These are phyloP conservation scores for Houttuynia cordata DNA, from an alignment of 164 flowering plant species.

Conservation along the genomic window DNA sequence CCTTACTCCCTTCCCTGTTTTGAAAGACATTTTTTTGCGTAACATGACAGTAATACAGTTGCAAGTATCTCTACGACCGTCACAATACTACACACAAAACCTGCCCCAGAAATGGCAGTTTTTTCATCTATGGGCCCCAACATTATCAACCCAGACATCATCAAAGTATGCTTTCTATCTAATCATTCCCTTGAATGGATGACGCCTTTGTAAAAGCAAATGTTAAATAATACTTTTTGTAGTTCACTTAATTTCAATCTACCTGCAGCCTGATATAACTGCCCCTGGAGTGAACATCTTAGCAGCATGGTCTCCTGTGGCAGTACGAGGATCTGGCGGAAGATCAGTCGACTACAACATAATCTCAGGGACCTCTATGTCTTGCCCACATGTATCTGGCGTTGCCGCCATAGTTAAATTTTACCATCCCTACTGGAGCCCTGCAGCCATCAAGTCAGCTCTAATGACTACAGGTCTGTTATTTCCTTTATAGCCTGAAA, in stretches of 20 bases:
- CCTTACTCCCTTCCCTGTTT: neutral
- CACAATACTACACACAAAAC: conserved; percentile 20
- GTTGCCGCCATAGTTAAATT: conserved; percentile 35
- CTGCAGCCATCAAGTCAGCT: conserved; percentile 60
- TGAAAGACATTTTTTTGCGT: too few species aligned
- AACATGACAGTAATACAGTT: conserved; percentile 24
- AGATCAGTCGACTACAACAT: conserved; percentile 10
- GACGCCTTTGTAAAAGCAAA: too few species aligned
- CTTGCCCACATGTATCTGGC: conserved; percentile 9
- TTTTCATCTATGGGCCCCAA: conserved; percentile 49
- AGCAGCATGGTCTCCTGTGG: conserved; percentile 12
- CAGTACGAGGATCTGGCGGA: neutral
- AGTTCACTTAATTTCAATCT: too few species aligned
- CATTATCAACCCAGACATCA: conserved; percentile 27
- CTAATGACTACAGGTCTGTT: conserved; percentile 15
- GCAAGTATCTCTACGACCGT: conserved; percentile 24
- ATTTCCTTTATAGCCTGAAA: neutral
- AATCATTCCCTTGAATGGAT: too few species aligned
- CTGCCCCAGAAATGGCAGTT: conserved; percentile 34
- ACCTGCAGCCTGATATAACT: conserved; percentile 10
- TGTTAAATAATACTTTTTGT: too few species aligned
- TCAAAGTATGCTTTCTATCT: conserved; percentile 19
- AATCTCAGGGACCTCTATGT: conserved; percentile 10
- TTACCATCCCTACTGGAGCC: conserved; percentile 54
- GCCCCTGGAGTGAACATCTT: conserved; percentile 11